Percentiles rank a stretch among this genome's conserved stretches.
phyloP scores from a whole-genome alignment of 257 asterid genomes.

The Solanum habrochaites region DNA sequence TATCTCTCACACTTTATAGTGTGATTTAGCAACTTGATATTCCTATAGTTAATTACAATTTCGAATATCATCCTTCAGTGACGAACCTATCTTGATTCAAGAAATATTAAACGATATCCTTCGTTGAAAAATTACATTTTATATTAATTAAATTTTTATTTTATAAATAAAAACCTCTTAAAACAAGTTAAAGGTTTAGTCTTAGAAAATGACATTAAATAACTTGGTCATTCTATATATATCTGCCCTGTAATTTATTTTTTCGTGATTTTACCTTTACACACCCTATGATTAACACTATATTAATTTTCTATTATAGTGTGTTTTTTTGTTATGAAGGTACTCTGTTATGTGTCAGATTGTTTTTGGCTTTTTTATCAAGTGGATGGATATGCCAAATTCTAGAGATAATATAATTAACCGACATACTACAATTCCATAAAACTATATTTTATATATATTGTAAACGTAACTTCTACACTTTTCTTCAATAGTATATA shows the following conservation, averaged over 20 bases:
- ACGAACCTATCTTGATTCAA: no score
- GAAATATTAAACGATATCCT: no score
- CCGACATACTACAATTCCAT: background rate
- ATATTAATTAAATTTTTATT: no score
- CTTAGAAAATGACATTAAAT: background rate
- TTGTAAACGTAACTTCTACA: background rate
- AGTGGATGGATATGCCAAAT: no score
- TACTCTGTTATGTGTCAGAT: background rate
- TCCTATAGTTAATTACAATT: no score
- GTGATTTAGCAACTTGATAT: no score
- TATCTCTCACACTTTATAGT: background rate
- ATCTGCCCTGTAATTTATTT: background rate
- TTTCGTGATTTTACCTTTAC: background rate
- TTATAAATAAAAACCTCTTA: no score
- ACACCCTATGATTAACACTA: background rate
- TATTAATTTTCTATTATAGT: background rate
- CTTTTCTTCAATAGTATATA: no score
- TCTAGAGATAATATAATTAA: background rate
- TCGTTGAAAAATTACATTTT: no score
- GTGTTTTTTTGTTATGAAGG: background rate
- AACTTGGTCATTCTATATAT: background rate
- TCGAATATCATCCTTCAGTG: background rate
- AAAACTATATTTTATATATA: background rate
- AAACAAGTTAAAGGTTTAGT: no score
- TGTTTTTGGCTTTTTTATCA: background rate